Conservation (phyloP, 441 rosid species). For the Iberis amara region DNA sequence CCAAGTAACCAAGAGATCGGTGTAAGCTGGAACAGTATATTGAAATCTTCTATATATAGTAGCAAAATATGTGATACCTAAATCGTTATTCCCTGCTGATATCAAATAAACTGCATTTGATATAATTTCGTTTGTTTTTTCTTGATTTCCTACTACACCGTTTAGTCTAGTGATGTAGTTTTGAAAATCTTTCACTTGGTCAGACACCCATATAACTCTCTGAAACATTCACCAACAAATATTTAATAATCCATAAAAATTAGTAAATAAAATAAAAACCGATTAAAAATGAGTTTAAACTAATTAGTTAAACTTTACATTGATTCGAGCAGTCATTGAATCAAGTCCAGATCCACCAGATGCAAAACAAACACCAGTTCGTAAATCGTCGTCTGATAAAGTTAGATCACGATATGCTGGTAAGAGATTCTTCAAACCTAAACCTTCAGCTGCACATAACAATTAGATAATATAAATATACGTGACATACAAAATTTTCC, state of each 20-base stretch:
- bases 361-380: slow-evolving; percentile 33
- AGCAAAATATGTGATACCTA: slow-evolving; percentile 28
- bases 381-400: slow-evolving; percentile 18
- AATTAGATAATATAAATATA: too few relatives aligned
- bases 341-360: slow-evolving; percentile 34
- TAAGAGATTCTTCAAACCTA: slow-evolving; percentile 26
- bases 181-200: slow-evolving; percentile 26
- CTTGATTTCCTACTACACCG: slow-evolving; percentile 22
- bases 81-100: slow-evolving; percentile 31
- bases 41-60: slow-evolving; percentile 5
- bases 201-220: slow-evolving; percentile 26
- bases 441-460: slow-evolving; percentile 23
- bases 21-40: slow-evolving; percentile 20
- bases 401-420: slow-evolving; percentile 27
- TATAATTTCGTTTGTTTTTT: slow-evolving; percentile 21
- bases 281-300: too few relatives aligned
- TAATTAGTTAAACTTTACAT: slow-evolving; percentile 3
- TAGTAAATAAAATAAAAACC: too few relatives aligned
- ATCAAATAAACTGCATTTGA: slow-evolving; percentile 28
- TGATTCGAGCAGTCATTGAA: slow-evolving; percentile 13
- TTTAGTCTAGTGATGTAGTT: slow-evolving; percentile 26
- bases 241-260: background rate
- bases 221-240: slow-evolving; percentile 4
- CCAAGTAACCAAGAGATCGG: slow-evolving; percentile 28
- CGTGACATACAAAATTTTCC: too few relatives aligned